These are phyloP conservation scores for Atkinsonella hypoxylon DNA, from an alignment of 2,329 filamentous ascomycete genomes.

Conservation along the genomic window DNA sequence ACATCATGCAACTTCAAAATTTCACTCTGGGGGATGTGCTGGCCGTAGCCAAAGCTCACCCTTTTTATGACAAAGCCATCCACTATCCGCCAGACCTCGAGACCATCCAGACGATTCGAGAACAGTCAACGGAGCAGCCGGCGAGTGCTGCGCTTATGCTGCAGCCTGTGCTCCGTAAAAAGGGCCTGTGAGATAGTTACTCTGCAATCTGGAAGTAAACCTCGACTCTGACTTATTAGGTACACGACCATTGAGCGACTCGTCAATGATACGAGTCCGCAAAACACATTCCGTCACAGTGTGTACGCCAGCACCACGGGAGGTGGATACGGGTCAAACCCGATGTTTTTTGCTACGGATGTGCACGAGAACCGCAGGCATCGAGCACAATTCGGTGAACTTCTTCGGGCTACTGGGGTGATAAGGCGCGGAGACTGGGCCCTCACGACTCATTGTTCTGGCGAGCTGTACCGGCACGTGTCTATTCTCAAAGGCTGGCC, in stretches of 20 bases:
- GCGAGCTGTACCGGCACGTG: slow-evolving; percentile 25
- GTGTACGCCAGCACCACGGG: slow-evolving; percentile 29
- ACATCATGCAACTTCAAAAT: no score
- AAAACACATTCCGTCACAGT: slow-evolving; percentile 25
- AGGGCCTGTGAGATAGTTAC: slow-evolving; percentile 14
- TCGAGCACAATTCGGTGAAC: slow-evolving; percentile 19
- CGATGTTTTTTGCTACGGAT: slow-evolving; percentile 29
- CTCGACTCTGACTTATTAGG: slow-evolving; percentile 12
- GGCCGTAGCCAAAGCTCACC: slow-evolving; percentile 22
- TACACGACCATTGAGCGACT: slow-evolving; percentile 24
- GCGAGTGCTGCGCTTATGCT: not conserved
- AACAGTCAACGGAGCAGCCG: slow-evolving; percentile 1
- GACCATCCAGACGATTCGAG: slow-evolving; percentile 2
- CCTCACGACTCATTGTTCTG: slow-evolving; percentile 23
- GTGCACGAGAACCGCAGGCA: slow-evolving; percentile 28
- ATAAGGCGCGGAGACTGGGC: slow-evolving; percentile 26
- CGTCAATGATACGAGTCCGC: slow-evolving; percentile 17
- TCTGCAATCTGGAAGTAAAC: not conserved
- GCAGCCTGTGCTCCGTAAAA: slow-evolving; percentile 13
- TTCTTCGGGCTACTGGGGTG: slow-evolving; percentile 19
- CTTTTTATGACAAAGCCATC: slow-evolving; percentile 19
- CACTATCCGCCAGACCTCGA: slow-evolving; percentile 19
- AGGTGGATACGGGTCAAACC: slow-evolving; percentile 21
- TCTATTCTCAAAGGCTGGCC: not conserved
- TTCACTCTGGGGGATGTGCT: slow-evolving; percentile 18